phyloP scores from a whole-genome alignment of 371 early-diverging fungal species.

The Mucor indicus region DNA sequence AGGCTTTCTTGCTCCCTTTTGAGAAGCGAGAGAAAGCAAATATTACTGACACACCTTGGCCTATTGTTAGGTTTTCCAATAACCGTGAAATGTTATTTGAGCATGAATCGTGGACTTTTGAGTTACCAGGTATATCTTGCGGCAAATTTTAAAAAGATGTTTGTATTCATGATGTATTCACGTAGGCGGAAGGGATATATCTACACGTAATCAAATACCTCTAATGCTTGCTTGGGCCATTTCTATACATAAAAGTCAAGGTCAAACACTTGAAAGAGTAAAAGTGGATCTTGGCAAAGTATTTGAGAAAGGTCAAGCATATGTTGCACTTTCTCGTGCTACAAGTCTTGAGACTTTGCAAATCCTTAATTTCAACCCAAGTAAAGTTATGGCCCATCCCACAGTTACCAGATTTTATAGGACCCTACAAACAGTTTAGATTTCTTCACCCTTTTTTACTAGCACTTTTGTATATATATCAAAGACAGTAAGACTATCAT shows the following conservation, averaged over 20 bases:
- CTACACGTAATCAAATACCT: slow-evolving; percentile 60
- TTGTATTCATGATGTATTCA: too few species aligned
- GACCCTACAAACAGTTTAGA: slow-evolving; percentile 11
- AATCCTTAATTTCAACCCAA: slow-evolving; percentile 69
- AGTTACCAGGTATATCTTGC: slow-evolving; percentile 48
- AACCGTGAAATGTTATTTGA: slow-evolving; percentile 43
- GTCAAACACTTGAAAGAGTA: slow-evolving; percentile 86
- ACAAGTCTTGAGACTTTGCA: slow-evolving; percentile 65
- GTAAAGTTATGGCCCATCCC: slow-evolving; percentile 73
- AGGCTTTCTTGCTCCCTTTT: background rate
- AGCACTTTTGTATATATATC: too few species aligned
- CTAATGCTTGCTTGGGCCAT: slow-evolving; percentile 69
- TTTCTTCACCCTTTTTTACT: too few species aligned
- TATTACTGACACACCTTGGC: slow-evolving; percentile 31
- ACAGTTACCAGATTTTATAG: slow-evolving; percentile 67
- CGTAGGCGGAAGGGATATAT: slow-evolving; percentile 20
- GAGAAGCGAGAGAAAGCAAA: too few species aligned
- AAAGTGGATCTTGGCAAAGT: slow-evolving; percentile 75
- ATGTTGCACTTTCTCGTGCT: slow-evolving; percentile 88
- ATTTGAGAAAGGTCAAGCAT: slow-evolving; percentile 92
- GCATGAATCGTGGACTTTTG: slow-evolving; percentile 60
- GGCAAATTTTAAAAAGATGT: too few species aligned
- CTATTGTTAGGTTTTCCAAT: slow-evolving; percentile 57
- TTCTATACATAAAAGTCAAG: slow-evolving; percentile 91
- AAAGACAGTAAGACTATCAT: too few species aligned